phyloP scores from a whole-genome alignment of 2,329 filamentous ascomycete species.

The Colletotrichum brevisporum region DNA sequence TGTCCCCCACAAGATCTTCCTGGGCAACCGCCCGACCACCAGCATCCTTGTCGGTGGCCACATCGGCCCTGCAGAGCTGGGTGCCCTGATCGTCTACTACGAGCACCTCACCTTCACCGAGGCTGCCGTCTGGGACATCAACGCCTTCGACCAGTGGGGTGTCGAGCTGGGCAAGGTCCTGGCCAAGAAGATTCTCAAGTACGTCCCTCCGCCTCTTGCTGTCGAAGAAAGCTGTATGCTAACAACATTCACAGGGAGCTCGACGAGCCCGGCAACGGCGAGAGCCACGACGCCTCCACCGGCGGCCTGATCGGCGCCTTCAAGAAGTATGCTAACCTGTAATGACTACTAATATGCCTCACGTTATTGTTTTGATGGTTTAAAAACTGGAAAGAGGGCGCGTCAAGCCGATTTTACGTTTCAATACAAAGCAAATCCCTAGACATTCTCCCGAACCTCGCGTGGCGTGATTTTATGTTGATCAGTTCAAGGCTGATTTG shows the following conservation, averaged over 20 bases:
- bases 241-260: slow-evolving; percentile 73
- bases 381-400: slow-evolving; percentile 31
- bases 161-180: slow-evolving; percentile 97
- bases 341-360: slow-evolving; percentile 46
- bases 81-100: slow-evolving; percentile 97
- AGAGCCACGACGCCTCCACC: slow-evolving; percentile 88
- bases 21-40: slow-evolving; percentile 96
- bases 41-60: slow-evolving; percentile 90
- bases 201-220: slow-evolving; percentile 15
- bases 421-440: slow-evolving; percentile 17
- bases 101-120: slow-evolving; percentile 99
- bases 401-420: slow-evolving; percentile 2
- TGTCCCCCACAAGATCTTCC: slow-evolving; percentile 98
- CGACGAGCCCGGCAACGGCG: slow-evolving; percentile 79
- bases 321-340: slow-evolving; percentile 78
- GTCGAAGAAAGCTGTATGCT: not conserved
- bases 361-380: slow-evolving; percentile 34
- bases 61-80: slow-evolving; percentile 94
- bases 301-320: slow-evolving; percentile 92
- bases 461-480: not conserved
- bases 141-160: slow-evolving; percentile 99
- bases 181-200: slow-evolving; percentile 87
- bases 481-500: too few species aligned
- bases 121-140: slow-evolving; percentile 99
- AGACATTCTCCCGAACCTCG: not conserved